Evolutionary conservation across 352 stramenopile species (phyloP).

Genomic region (Globisporangium cylindrosporum): DNA sequence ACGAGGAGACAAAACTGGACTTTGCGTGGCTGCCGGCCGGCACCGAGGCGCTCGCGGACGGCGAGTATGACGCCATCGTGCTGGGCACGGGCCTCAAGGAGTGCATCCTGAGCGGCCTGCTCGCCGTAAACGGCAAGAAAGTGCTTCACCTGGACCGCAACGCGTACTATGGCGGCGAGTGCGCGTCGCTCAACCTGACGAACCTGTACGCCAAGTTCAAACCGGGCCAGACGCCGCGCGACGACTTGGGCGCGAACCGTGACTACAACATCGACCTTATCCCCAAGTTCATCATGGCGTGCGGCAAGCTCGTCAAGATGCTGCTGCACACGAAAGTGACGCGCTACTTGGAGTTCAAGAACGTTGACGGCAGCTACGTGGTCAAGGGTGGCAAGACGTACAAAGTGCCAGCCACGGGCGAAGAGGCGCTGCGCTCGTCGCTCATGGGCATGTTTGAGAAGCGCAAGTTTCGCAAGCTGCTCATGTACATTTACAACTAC

Average conservation of each 20-base stretch:
- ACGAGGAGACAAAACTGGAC: constrained; percentile 66
- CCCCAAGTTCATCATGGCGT: constrained; percentile 99
- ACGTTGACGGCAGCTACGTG: constrained; percentile 98
- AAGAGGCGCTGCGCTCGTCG: constrained; percentile 95
- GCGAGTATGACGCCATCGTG: constrained; percentile 99
- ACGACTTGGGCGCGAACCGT: constrained; percentile 92
- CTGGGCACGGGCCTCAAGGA: constrained; percentile 99
- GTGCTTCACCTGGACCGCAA: constrained; percentile 98
- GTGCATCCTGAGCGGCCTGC: constrained; percentile 97
- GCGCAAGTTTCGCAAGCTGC: constrained; percentile 97
- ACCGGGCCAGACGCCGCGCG: constrained; percentile 52
- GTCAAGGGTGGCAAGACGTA: constrained; percentile 96
- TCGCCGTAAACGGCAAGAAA: constrained; percentile 94
- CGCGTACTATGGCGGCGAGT: constrained; percentile 97
- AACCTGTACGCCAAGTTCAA: constrained; percentile 97
- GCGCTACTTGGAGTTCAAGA: constrained; percentile 99
- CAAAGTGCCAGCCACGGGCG: constrained; percentile 96
- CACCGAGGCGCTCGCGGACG: constrained; percentile 96
- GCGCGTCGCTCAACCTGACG: constrained; percentile 97
- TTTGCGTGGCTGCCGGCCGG: constrained; percentile 95
- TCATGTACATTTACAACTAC: constrained; percentile 98
- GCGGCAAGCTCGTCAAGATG: constrained; percentile 99
- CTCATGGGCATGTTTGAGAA: constrained; percentile 99
- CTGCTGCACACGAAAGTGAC: constrained; percentile 96
- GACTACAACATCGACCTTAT: constrained; percentile 99